A percentile compares a stretch with the other conserved stretches of the same genome.
phyloP scores from a whole-genome alignment of 2,329 filamentous ascomycete genomes.

The Colletotrichum sp. region DNA sequence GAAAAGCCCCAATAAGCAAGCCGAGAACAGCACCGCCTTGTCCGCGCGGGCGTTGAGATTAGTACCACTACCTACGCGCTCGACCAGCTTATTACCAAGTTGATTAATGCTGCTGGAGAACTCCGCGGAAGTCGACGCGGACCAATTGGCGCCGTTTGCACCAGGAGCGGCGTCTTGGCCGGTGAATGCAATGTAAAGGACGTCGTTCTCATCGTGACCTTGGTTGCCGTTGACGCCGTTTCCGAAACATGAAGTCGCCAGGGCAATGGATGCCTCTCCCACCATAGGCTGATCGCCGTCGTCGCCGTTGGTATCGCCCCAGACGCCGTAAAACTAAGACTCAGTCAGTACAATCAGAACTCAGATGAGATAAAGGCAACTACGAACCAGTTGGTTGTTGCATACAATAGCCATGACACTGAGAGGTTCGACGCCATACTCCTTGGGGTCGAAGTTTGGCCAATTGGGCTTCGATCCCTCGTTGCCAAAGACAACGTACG shows the following conservation, averaged over 20 bases:
- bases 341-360: neutral
- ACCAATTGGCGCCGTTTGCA: slow-evolving; percentile 57
- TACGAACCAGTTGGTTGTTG: slow-evolving; percentile 41
- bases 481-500: slow-evolving; percentile 57
- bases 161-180: slow-evolving; percentile 63
- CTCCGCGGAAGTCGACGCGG: slow-evolving; percentile 47
- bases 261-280: slow-evolving; percentile 62
- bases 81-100: slow-evolving; percentile 58
- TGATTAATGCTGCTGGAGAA: slow-evolving; percentile 59
- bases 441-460: slow-evolving; percentile 38
- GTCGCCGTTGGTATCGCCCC: slow-evolving; percentile 67
- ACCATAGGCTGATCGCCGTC: slow-evolving; percentile 51
- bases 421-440: slow-evolving; percentile 46
- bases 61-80: slow-evolving; percentile 31
- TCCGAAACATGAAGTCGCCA: slow-evolving; percentile 64
- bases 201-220: slow-evolving; percentile 62
- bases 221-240: slow-evolving; percentile 56
- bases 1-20: neutral
- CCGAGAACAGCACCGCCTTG: neutral
- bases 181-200: slow-evolving; percentile 67
- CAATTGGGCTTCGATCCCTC: slow-evolving; percentile 29
- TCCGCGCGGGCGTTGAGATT: neutral
- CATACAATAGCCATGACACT: slow-evolving; percentile 57
- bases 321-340: slow-evolving; percentile 59
- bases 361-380: neutral